These are phyloP conservation scores for Microthlaspi erraticum DNA, from an alignment of 345 rosid species.

Conservation along the genomic window DNA sequence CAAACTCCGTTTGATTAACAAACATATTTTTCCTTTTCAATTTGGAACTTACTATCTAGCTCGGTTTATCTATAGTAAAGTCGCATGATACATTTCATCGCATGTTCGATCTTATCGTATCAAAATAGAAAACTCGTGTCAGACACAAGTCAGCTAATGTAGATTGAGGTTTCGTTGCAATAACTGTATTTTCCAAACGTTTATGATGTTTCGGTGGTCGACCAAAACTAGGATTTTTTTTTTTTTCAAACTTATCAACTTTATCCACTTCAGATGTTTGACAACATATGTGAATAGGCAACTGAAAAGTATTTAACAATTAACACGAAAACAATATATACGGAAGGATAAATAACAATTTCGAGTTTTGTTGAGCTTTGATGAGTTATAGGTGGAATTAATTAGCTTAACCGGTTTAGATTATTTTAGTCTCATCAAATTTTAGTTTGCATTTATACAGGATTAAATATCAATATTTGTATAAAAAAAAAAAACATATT, in stretches of 20 bases:
- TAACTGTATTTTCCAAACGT: not conserved
- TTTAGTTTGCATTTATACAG: not conserved
- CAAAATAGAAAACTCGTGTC: constrained; percentile 15
- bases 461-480: not conserved
- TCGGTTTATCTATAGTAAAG: not conserved
- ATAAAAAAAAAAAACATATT: not conserved
- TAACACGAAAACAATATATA: too few species aligned
- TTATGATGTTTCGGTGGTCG: not conserved
- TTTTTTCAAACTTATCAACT: not conserved
- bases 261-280: not conserved
- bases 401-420: not conserved
- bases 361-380: too few species aligned
- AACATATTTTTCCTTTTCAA: not conserved
- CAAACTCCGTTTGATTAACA: not conserved
- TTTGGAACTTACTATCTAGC: constrained; percentile 7
- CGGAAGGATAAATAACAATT: too few species aligned
- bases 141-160: constrained; percentile 15
- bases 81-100: constrained; percentile 1
- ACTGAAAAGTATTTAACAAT: too few species aligned
- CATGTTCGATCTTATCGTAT: constrained; percentile 32
- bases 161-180: constrained; percentile 1
- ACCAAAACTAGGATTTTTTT: not conserved
- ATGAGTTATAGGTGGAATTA: not conserved
- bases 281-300: too few species aligned
- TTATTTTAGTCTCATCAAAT: not conserved